These are phyloP conservation scores for Adansonia rubrostipa DNA, from an alignment of 441 rosid genomes.

Conservation along the genomic window DNA sequence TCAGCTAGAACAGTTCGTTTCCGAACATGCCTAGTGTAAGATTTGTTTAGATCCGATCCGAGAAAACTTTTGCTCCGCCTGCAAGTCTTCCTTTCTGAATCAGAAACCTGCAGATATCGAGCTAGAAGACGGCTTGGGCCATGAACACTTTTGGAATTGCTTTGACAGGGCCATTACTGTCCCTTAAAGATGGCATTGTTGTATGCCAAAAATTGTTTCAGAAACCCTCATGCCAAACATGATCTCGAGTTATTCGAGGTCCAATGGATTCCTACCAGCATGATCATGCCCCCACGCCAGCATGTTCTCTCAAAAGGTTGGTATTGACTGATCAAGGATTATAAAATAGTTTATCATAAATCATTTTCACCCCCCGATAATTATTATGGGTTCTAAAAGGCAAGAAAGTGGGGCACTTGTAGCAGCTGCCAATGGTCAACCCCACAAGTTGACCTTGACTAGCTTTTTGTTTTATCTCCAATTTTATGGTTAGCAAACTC, in stretches of 20 bases:
- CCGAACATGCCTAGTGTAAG: not conserved
- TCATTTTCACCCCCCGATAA: not conserved
- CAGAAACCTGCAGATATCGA: not conserved
- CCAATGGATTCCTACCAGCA: not conserved
- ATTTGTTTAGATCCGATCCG: not conserved
- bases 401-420: slow-evolving; percentile 1
- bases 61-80: not conserved
- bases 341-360: not conserved
- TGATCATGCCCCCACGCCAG: not conserved
- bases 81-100: not conserved
- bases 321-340: not conserved
- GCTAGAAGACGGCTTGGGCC: not conserved
- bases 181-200: not conserved
- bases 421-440: not conserved
- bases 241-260: not conserved
- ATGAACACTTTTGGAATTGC: not conserved
- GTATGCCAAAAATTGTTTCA: not conserved
- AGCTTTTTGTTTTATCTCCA: not conserved
- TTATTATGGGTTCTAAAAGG: not conserved
- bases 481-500: not conserved
- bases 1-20: slow-evolving; percentile 29
- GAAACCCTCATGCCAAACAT: not conserved
- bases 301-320: not conserved
- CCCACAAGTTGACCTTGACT: not conserved
- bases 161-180: not conserved